Conservation (phyloP, 192 early-diverging fungal genomes). For the Mortierella alpina region DNA sequence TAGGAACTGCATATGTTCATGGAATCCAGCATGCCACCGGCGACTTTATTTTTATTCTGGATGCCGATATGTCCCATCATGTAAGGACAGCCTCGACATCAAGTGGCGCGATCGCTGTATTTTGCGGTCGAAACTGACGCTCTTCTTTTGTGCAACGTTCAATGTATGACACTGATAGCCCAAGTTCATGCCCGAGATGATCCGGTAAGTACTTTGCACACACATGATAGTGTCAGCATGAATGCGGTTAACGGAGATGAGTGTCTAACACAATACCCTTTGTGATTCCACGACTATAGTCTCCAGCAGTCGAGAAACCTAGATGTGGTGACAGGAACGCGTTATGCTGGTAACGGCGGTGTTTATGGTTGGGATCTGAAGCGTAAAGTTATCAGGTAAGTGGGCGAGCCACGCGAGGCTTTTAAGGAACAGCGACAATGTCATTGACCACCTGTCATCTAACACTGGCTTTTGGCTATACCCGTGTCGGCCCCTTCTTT, state of each 20-base stretch:
- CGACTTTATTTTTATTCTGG: slow-evolving; percentile 97
- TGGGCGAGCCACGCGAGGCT: too few species aligned
- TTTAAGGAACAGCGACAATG: too few species aligned
- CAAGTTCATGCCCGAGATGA: slow-evolving; percentile 96
- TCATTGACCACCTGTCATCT: neutral
- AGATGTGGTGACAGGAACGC: slow-evolving; percentile 95
- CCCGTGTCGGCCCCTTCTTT: neutral
- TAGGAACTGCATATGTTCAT: slow-evolving; percentile 93
- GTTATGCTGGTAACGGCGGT: slow-evolving; percentile 87
- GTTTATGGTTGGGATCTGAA: slow-evolving; percentile 99
- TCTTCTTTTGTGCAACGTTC: neutral
- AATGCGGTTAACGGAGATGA: neutral
- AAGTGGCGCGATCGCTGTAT: neutral
- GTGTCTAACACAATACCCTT: neutral
- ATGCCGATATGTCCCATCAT: slow-evolving; percentile 99
- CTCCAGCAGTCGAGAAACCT: slow-evolving; percentile 84
- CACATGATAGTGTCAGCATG: neutral
- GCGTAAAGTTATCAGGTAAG: slow-evolving; percentile 90
- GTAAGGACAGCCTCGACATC: slow-evolving; percentile 56
- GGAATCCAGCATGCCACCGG: slow-evolving; percentile 95
- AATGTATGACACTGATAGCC: slow-evolving; percentile 64
- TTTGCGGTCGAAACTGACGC: neutral
- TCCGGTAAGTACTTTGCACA: slow-evolving; percentile 62
- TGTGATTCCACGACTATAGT: slow-evolving; percentile 35
- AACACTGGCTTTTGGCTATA: neutral